Evolutionary conservation across 2,329 filamentous ascomycete genomes (phyloP).

Genomic region (Alternaria alternata): DNA sequence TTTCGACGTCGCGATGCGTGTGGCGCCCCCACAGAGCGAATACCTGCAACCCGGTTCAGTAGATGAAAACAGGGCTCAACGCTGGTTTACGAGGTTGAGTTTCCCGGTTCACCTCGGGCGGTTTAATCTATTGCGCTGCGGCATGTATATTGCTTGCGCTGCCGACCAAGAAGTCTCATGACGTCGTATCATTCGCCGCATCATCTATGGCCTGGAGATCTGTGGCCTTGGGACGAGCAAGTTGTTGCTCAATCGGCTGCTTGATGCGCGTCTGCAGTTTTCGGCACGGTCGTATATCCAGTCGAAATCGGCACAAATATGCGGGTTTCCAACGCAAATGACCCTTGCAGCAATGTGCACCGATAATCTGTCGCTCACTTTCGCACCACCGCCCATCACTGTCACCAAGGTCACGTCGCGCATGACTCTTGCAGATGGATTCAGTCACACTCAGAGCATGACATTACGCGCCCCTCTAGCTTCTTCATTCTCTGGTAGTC

Average conservation of each 20-base stretch:
- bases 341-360: too few relatives aligned
- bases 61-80: constrained; percentile 14
- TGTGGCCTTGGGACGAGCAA: not conserved
- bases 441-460: too few relatives aligned
- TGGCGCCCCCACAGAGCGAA: constrained; percentile 15
- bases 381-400: too few relatives aligned
- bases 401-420: too few relatives aligned
- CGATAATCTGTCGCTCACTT: too few relatives aligned
- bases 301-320: too few relatives aligned
- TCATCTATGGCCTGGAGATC: not conserved
- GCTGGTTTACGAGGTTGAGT: constrained; percentile 14
- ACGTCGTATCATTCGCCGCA: constrained; percentile 1
- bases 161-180: constrained; percentile 4
- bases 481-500: too few relatives aligned
- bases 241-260: not conserved
- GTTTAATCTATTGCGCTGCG: constrained; percentile 25
- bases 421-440: too few relatives aligned
- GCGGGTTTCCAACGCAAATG: too few relatives aligned
- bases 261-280: not conserved
- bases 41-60: constrained; percentile 24
- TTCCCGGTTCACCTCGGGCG: constrained; percentile 21
- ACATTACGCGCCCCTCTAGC: too few relatives aligned
- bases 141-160: constrained; percentile 24
- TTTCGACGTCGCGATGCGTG: not conserved
- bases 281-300: too few relatives aligned